A percentile compares a stretch with the other conserved stretches of the same genome.
These are phyloP conservation scores for Gigaspora rosea DNA, from an alignment of 192 early-diverging fungal genomes.

Conservation along the genomic window DNA sequence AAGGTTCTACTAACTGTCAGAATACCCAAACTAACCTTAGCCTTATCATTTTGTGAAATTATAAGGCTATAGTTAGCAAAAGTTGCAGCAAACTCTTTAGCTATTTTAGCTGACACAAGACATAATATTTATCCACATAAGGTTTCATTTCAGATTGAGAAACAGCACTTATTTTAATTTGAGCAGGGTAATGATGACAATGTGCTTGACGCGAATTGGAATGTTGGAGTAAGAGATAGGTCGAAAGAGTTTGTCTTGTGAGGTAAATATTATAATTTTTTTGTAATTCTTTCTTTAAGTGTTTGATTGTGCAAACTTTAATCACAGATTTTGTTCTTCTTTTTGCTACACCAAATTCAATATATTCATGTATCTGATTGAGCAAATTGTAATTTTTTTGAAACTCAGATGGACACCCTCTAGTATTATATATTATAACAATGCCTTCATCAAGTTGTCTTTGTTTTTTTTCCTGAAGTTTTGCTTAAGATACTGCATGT, in stretches of 20 bases:
- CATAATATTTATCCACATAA: conserved; percentile 8
- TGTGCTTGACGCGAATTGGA: not conserved
- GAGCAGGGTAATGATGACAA: not conserved
- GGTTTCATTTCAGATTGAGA: not conserved
- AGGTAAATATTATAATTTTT: not conserved
- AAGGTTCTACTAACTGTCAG: no score
- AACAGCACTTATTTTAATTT: not conserved
- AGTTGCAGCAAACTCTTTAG: not conserved
- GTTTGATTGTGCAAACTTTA: not conserved
- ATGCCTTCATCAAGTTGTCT: no score
- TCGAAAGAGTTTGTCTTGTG: no score
- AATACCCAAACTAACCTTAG: not conserved
- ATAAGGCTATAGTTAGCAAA: not conserved
- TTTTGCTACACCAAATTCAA: not conserved
- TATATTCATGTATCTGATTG: not conserved
- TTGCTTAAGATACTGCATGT: no score
- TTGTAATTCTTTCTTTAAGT: not conserved
- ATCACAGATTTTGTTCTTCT: not conserved
- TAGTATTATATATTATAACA: no score
- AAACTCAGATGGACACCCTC: no score
- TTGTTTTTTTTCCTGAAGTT: no score
- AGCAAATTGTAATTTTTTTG: no score
- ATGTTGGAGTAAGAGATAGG: not conserved
- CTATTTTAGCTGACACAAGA: not conserved
- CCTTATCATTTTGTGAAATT: not conserved